Evolutionary conservation across 805 yeast genomes (phyloP).

Genomic region (Candida glaebosa): DNA sequence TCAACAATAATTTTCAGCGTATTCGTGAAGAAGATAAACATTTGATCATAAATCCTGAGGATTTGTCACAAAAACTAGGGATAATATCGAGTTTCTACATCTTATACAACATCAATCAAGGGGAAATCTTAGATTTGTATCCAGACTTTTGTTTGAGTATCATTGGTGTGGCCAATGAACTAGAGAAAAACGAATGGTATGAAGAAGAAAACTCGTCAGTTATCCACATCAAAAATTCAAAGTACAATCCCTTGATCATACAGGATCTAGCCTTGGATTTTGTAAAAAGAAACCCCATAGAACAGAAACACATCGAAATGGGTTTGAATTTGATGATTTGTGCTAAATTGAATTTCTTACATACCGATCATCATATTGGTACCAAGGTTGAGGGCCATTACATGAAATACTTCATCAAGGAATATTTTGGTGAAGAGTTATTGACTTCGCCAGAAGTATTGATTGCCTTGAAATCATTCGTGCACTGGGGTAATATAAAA

Average conservation of each 20-base stretch:
- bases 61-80: slow-evolving; percentile 29
- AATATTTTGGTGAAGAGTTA: slow-evolving; percentile 39
- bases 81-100: slow-evolving; percentile 43
- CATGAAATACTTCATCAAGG: slow-evolving; percentile 34
- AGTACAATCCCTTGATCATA: slow-evolving; percentile 26
- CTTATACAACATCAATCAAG: slow-evolving; percentile 32
- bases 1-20: slow-evolving; percentile 46
- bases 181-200: slow-evolving; percentile 49
- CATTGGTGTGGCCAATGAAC: slow-evolving; percentile 47
- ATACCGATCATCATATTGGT: slow-evolving; percentile 54
- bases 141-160: slow-evolving; percentile 45
- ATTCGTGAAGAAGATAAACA: slow-evolving; percentile 48
- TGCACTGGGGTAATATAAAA: slow-evolving; percentile 53
- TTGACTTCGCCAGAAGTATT: slow-evolving; percentile 40
- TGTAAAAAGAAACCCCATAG: slow-evolving; percentile 19
- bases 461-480: slow-evolving; percentile 47
- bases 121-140: slow-evolving; percentile 30
- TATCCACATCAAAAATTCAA: slow-evolving; percentile 29
- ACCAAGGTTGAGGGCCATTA: slow-evolving; percentile 47
- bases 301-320: slow-evolving; percentile 32
- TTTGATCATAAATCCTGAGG: slow-evolving; percentile 35
- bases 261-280: slow-evolving; percentile 33
- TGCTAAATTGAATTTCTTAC: slow-evolving; percentile 49
- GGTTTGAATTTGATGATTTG: slow-evolving; percentile 44
- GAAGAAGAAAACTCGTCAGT: slow-evolving; percentile 44